Base-by-base conservation (phyloP, 2,329 filamentous ascomycete species). In the Monosporascus sp. region DNA sequence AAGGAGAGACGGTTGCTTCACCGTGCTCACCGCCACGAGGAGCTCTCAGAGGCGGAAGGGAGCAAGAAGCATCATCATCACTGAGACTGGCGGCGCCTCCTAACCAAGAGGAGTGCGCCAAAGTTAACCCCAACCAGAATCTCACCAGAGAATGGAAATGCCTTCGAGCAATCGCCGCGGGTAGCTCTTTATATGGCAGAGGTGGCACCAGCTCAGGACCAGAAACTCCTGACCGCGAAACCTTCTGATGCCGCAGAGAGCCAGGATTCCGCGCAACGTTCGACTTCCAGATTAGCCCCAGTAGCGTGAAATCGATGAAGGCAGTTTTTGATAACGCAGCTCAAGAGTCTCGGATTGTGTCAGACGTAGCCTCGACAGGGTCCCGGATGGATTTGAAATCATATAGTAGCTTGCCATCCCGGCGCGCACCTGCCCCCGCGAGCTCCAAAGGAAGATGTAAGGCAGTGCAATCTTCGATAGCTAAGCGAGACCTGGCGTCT, bases 301-400 rank as follows among this genome's bases (percentile, higher is more conserved):
- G 65, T 22, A 63, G 63, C 3, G 78, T 80, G 14, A 77, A 68
- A 58, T 77, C 76, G 2, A 79, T 82, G 70, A 74, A 78, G 4
- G 78, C 78, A 37, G 71, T 74, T 61, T 81, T 81, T 62, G 77
- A 82, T 56, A 72, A 60, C 41, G 67, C 65, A 6, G 60, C 60
- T 14, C 66, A 60, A 48, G 57, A 63, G 28, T 62, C 65, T 1
- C 59, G 57, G 52, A 58, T 26, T 53, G 60, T 22, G 38, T 58
- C 22, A 28, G 31, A 40, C 28, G 43, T 22, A 48, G n/a, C 45
- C 7, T 50, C 54, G n/a, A 45, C 49, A 11, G 50, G 56, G 48
- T 44, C 48, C 4, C 49, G 47, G 11, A 52, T 37, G 11, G 52
- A 48, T 57, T 51, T 52, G 7, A 55, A 40, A 49, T 63, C 61